Evolutionary conservation across 441 rosid genomes (phyloP).

Genomic region (Sinapis alba): DNA sequence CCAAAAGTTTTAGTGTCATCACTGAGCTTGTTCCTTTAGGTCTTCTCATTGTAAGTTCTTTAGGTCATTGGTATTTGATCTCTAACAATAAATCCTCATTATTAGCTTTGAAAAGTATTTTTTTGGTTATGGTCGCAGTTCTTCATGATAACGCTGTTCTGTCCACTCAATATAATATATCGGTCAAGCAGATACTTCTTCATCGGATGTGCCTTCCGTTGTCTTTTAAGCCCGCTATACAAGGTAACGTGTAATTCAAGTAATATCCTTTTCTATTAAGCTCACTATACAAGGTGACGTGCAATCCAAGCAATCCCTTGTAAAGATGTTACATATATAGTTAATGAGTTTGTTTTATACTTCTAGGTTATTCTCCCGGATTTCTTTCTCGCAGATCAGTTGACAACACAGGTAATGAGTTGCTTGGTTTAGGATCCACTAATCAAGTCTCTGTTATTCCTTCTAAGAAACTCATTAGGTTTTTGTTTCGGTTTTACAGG

Average conservation of each 20-base stretch:
- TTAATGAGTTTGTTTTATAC: not conserved
- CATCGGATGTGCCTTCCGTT: conserved; percentile 52
- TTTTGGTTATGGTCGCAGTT: conserved; percentile 38
- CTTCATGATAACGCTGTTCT: conserved; percentile 35
- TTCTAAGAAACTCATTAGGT: not conserved
- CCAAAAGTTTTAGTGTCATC: conserved; percentile 49
- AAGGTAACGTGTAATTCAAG: conserved; percentile 51
- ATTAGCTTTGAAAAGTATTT: conserved; percentile 10
- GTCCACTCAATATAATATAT: conserved; percentile 77
- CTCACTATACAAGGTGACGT: not conserved
- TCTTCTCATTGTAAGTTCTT: conserved; percentile 54
- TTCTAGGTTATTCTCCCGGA: conserved; percentile 70
- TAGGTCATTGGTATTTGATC: not conserved
- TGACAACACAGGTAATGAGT: conserved; percentile 77
- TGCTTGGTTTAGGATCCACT: not conserved
- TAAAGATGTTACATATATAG: not conserved
- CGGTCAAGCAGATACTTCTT: conserved; percentile 73
- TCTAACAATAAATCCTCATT: not conserved
- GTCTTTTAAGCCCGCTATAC: conserved; percentile 72
- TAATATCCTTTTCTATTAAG: not conserved
- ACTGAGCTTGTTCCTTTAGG: conserved; percentile 77
- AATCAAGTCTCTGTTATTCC: not conserved
- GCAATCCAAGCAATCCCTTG: not conserved
- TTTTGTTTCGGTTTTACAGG: conserved; percentile 52
- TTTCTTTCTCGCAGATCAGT: conserved; percentile 88